These are phyloP conservation scores for Stachybotrys echinatus DNA, from an alignment of 2,329 filamentous ascomycete genomes.

Conservation along the genomic window DNA sequence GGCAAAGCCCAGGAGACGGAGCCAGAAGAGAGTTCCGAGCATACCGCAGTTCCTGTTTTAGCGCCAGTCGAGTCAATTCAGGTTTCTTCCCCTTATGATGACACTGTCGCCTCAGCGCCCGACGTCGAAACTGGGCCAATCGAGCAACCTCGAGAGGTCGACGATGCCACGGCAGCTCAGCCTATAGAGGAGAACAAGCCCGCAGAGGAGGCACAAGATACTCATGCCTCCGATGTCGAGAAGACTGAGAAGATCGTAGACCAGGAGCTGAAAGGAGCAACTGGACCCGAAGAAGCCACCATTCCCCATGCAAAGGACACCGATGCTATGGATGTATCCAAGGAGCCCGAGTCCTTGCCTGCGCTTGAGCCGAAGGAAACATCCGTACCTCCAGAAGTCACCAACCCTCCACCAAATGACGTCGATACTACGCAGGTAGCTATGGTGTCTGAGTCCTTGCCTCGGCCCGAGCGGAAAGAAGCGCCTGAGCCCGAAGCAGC, in stretches of 20 bases:
- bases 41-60: not conserved
- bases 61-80: not conserved
- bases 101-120: not conserved
- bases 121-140: not conserved
- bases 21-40: not conserved
- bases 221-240: not conserved
- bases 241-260: not conserved
- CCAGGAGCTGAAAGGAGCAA: not conserved
- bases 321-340: no score
- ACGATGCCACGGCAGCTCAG: not conserved
- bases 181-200: not conserved
- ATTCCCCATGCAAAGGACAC: not conserved
- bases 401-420: no score
- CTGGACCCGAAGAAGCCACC: not conserved
- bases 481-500: no score
- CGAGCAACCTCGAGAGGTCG: not conserved
- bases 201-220: not conserved
- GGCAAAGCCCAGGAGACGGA: slow-evolving; percentile 1
- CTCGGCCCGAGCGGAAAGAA: no score
- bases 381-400: no score
- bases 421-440: no score
- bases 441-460: no score
- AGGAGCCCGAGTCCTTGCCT: no score
- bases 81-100: not conserved
- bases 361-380: no score